phyloP scores from a whole-genome alignment of 345 rosid genomes.

The Noccaea bulbosa region DNA sequence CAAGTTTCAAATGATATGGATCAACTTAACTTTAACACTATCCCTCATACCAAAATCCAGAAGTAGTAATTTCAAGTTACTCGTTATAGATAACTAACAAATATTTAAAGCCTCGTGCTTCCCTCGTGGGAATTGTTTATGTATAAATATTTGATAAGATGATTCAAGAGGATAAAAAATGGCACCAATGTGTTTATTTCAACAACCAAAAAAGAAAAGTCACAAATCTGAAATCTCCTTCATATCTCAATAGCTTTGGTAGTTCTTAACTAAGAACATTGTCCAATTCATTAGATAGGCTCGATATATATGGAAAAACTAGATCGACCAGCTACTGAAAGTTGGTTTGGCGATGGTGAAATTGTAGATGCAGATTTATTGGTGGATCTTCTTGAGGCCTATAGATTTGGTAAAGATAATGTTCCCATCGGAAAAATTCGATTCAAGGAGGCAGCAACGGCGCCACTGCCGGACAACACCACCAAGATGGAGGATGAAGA shows the following conservation, averaged over 20 bases:
- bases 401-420: constrained; percentile 37
- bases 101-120: constrained; percentile 39
- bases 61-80: not conserved
- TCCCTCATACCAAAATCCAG: not conserved
- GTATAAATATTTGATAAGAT: not conserved
- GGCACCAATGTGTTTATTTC: not conserved
- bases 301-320: constrained; percentile 19
- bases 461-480: constrained; percentile 8
- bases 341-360: constrained; percentile 23
- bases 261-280: not conserved
- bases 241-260: not conserved
- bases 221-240: constrained; percentile 22
- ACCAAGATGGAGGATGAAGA: not conserved
- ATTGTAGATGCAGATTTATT: constrained; percentile 38
- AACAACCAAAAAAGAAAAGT: not conserved
- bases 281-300: not conserved
- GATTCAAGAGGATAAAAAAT: not conserved
- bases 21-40: not conserved
- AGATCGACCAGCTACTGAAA: constrained; percentile 13
- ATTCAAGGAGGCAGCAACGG: not conserved
- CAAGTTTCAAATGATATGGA: too few species aligned
- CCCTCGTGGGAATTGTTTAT: constrained; percentile 40
- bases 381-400: constrained; percentile 37
- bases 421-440: constrained; percentile 1
- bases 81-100: not conserved